Base-by-base conservation (phyloP, 352 stramenopile species). In the Globisporangium canariense region DNA sequence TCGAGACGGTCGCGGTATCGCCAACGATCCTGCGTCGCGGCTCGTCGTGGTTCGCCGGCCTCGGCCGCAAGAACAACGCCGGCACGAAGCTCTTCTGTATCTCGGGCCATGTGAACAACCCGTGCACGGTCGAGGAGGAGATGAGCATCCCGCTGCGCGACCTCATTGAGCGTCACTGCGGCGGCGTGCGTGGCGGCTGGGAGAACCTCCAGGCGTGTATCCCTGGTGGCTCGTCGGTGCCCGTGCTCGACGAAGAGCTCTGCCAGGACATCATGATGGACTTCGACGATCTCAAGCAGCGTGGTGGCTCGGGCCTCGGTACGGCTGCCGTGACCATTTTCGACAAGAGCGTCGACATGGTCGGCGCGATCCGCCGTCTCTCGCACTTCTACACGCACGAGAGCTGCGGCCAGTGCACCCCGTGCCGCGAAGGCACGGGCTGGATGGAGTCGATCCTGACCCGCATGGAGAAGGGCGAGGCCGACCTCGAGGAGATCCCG, bases 331-430 rank as follows among this genome's bases (percentile, higher is more conserved):
- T 99, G 4, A 99, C 97, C 34, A 99, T 99, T 75, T 99, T 99
- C 77, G 97, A 99, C 83, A 98, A 99, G 81, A 97, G 91, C 62
- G 97, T 99, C 5, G 98, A 99, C 74, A 99, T 99, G 97, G 97
- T 99, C 30, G 97, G 86, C 54, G 97, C 96, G 30, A 99, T 99
- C 75, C 96, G 97, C 53, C 93, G 97, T 53, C 88, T 99, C 38
- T 96, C 97, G 38, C 97, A 99, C 83, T 99, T 99, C 71, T 99
- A 99, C 94, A 98, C 97, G 74, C 97, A 99, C 82, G 98, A 99
- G 80, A 99, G 95, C 66, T 99, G 98, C 77, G 98, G 98, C 43
- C 97, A 99, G 84, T 99, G 98, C 83, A 99, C 97, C 46, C 97
- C 98, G 47, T 99, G 97, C 86, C 94, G 97, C 71, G 97, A 99